A percentile compares a stretch with the other conserved stretches of the same genome.
These are phyloP conservation scores for Raffaelea ambrosiae DNA, from an alignment of 2,329 filamentous ascomycete genomes.

Conservation along the genomic window DNA sequence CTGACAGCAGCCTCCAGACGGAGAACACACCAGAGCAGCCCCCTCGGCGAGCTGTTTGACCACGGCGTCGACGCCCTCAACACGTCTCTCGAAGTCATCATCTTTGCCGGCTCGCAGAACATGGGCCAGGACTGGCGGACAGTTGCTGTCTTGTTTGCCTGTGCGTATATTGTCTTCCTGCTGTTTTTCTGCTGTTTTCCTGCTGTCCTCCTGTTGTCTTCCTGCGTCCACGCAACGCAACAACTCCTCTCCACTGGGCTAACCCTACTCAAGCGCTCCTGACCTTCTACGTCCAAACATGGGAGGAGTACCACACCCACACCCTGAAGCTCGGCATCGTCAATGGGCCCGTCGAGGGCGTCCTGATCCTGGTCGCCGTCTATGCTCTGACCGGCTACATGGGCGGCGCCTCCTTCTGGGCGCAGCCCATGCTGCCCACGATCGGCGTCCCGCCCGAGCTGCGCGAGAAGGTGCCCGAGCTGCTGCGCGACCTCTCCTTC, in stretches of 20 bases:
- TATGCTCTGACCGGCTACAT: conserved; percentile 77
- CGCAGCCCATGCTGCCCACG: conserved; percentile 66
- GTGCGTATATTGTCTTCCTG: conserved; percentile 42
- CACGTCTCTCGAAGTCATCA: conserved; percentile 83
- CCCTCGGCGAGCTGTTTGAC: conserved; percentile 92
- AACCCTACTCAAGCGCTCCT: conserved; percentile 57
- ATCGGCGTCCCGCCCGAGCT: conserved; percentile 63
- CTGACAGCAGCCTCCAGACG: conserved; percentile 41
- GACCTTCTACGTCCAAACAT: conserved; percentile 98
- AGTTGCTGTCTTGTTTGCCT: conserved; percentile 72
- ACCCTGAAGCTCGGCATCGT: conserved; percentile 86
- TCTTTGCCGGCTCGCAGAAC: conserved; percentile 90
- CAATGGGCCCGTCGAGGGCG: conserved; percentile 91
- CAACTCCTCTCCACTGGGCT: too few species aligned
- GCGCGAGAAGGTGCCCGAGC: conserved; percentile 56
- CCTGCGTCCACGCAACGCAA: too few species aligned
- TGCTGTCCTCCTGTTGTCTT: background rate
- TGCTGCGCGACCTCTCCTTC: conserved; percentile 72
- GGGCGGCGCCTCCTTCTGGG: conserved; percentile 90
- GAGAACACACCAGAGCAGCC: conserved; percentile 84
- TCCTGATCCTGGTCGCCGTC: conserved; percentile 72
- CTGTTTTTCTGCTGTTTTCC: conserved; percentile 1
- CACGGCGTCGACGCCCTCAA: conserved; percentile 96
- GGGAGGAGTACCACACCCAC: conserved; percentile 99
- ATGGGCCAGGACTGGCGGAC: conserved; percentile 90